These are phyloP conservation scores for Hippophae rhamnoides DNA, from an alignment of 306 rosid species.

Conservation along the genomic window DNA sequence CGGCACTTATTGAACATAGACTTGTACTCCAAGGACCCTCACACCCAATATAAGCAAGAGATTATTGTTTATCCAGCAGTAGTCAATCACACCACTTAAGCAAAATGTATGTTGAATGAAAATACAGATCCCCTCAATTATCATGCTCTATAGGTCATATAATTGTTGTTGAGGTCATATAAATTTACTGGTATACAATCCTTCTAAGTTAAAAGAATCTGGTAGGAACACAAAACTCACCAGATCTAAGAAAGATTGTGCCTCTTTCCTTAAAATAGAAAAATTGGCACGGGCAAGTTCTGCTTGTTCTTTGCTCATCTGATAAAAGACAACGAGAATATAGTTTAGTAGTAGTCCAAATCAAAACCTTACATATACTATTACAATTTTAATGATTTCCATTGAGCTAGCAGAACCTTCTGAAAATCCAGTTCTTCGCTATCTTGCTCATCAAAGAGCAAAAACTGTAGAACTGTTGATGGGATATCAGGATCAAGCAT, in stretches of 20 bases:
- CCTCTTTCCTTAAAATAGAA: constrained; percentile 77
- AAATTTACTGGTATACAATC: constrained; percentile 8
- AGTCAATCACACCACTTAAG: background rate
- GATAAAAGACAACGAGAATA: constrained; percentile 13
- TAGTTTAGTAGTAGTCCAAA: background rate
- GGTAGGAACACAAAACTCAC: constrained; percentile 33
- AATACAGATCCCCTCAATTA: background rate
- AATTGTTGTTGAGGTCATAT: background rate
- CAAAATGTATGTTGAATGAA: background rate
- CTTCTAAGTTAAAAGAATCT: background rate
- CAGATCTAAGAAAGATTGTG: constrained; percentile 74
- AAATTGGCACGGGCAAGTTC: constrained; percentile 84
- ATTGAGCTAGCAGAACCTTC: constrained; percentile 35
- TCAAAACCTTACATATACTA: background rate
- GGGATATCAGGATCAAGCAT: constrained; percentile 89
- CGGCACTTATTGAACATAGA: constrained; percentile 3
- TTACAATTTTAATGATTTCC: background rate
- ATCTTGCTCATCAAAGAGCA: constrained; percentile 73
- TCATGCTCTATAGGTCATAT: background rate
- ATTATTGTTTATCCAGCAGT: background rate
- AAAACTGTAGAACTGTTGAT: constrained; percentile 66
- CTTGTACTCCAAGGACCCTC: background rate
- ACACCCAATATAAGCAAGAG: background rate
- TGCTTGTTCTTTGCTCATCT: constrained; percentile 85
- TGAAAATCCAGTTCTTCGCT: constrained; percentile 80